Conservation (phyloP, 306 rosid species). For the Vigna unguiculata region DNA sequence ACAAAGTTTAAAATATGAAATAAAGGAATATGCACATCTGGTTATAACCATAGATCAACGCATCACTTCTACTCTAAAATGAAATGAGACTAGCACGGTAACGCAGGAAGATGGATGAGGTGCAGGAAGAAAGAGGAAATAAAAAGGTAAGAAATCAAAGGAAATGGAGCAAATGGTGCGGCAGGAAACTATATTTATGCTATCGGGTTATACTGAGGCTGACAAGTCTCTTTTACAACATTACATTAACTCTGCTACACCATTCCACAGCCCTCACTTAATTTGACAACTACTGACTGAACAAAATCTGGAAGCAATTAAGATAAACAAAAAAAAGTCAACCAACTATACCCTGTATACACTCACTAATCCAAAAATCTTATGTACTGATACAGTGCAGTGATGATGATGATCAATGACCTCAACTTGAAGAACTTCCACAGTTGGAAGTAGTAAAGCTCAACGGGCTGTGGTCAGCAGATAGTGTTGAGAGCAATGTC, state of each 20-base stretch:
- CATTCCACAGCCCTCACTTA: constrained; percentile 53
- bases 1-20: not conserved
- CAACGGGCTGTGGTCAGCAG: constrained; percentile 53
- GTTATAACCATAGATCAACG: not conserved
- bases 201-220: constrained; percentile 40
- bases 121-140: not conserved
- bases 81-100: not conserved
- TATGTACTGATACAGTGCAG: constrained; percentile 70
- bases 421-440: constrained; percentile 57
- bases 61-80: not conserved
- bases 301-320: constrained; percentile 52
- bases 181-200: constrained; percentile 35
- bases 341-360: constrained; percentile 75
- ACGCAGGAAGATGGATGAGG: no score
- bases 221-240: constrained; percentile 48
- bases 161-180: constrained; percentile 39
- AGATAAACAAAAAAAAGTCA: constrained; percentile 43
- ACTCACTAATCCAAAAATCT: constrained; percentile 73
- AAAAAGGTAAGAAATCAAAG: not conserved
- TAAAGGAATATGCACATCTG: not conserved
- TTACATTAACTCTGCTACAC: constrained; percentile 47
- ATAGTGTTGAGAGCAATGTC: constrained; percentile 51
- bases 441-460: constrained; percentile 53
- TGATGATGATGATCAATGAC: constrained; percentile 59
- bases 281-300: constrained; percentile 45